Base-by-base conservation (phyloP, 1,284 basidiomycete species). In the Coniferiporia sulphurascens region DNA sequence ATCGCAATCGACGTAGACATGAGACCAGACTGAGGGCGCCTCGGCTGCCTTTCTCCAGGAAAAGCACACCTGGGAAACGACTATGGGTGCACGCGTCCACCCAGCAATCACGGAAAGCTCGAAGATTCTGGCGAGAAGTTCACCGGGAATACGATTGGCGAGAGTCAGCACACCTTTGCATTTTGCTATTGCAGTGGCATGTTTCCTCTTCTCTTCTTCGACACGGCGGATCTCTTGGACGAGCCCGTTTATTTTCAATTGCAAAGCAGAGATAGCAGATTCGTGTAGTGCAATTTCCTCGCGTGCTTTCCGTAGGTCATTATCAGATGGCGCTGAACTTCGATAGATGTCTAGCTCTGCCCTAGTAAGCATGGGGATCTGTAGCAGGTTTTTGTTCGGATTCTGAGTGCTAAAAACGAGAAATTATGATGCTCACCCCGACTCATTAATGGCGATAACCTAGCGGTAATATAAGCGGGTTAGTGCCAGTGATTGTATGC, bases 11-110 rank as follows among this genome's bases (percentile, higher is more conserved):
- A 84, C 72, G 60, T 82, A 80, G 55, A 86, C 64, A 63, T 79
- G 73, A 4, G 82, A 82, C 85, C 85, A 87, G 34, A 85, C 76
- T 21, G 74, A 72, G 22, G 84, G 81, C 36, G 74, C 72, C 52
- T 68, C 70, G 4, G 81, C 74, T 0, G 82, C 83, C 63, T 72
- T 74, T 55, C 83, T 75, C 85, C 85, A 87, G 57, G 78, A 72
- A 2, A 78, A 76, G 65, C 83, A 87, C 38, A 86, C 83, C 54
- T 84, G 81, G 12, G 83, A 85, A 46, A 77, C 76, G 48, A 76
- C 73, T 17, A 86, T 67, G 13, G 84, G 84, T 9, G 78, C 82
- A 21, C 76, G 75, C 17, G 77, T 78, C 79, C 81, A 85, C 10
- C 80, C 80, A 52, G 75, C 73, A 21, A 69, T 69, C 7, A 78